phyloP scores from a whole-genome alignment of 2,329 filamentous ascomycete genomes.

The Bipolaris sorokiniana region DNA sequence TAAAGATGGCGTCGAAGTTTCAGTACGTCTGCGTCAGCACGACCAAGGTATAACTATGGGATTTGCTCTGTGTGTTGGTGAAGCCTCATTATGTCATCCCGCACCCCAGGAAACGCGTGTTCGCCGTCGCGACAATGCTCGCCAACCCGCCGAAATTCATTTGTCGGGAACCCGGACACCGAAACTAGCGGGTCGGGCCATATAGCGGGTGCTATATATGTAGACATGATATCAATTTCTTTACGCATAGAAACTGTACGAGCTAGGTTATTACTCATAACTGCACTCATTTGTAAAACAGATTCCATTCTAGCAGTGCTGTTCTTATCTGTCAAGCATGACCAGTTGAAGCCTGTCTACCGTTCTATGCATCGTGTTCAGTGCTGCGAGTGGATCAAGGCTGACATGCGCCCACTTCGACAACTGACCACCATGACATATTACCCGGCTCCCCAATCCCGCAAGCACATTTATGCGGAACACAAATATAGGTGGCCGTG shows the following conservation, averaged over 20 bases:
- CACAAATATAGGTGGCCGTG: background rate
- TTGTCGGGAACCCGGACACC: background rate
- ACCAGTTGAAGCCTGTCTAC: no score
- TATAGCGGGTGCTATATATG: no score
- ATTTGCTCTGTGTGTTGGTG: background rate
- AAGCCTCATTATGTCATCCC: constrained; percentile 1
- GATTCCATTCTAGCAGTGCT: no score
- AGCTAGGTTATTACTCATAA: no score
- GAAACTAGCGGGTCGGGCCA: no score
- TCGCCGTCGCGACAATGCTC: constrained; percentile 1
- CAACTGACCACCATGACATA: background rate
- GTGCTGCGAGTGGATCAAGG: no score
- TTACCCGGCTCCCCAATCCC: constrained; percentile 5
- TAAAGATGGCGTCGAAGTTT: background rate
- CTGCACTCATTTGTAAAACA: no score
- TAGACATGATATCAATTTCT: no score
- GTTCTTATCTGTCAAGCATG: no score
- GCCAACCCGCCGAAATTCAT: background rate
- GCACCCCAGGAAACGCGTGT: constrained; percentile 2
- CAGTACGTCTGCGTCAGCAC: background rate
- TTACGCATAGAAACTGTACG: no score
- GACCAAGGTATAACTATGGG: background rate
- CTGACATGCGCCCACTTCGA: no score
- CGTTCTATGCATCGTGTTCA: no score
- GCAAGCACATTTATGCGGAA: background rate